Percentiles rank a stretch among this genome's conserved stretches.
phyloP scores from a whole-genome alignment of 2,329 filamentous ascomycete genomes.

The Colletotrichum agaves region DNA sequence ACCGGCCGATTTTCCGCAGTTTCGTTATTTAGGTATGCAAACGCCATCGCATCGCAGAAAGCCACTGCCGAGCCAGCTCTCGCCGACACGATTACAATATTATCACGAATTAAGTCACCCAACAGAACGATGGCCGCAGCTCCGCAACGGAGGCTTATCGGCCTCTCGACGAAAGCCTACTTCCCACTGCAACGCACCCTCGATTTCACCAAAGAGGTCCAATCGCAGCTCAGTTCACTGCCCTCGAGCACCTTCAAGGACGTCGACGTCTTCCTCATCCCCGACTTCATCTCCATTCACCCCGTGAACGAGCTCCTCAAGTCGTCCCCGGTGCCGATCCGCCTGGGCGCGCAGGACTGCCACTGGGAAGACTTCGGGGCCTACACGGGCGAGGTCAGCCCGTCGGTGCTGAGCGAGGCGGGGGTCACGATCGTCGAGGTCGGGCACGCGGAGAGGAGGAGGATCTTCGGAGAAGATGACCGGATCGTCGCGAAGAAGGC shows the following conservation, averaged over 20 bases:
- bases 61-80: too few species aligned
- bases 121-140: conserved; percentile 7
- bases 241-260: conserved; percentile 38
- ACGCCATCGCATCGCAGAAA: not conserved
- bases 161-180: conserved; percentile 84
- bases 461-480: conserved; percentile 81
- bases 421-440: conserved; percentile 81
- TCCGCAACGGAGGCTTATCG: conserved; percentile 68
- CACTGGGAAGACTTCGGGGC: conserved; percentile 77
- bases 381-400: conserved; percentile 82
- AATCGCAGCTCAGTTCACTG: conserved; percentile 56
- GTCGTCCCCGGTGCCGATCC: conserved; percentile 61
- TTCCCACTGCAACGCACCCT: conserved; percentile 74
- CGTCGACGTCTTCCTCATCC: conserved; percentile 80
- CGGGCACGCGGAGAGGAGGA: conserved; percentile 81
- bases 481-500: conserved; percentile 75
- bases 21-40: conserved; percentile 2
- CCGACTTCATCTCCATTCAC: conserved; percentile 78
- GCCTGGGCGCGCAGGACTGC: conserved; percentile 77
- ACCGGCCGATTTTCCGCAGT: conserved; percentile 2
- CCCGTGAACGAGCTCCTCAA: conserved; percentile 60
- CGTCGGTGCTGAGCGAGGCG: conserved; percentile 71
- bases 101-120: too few species aligned
- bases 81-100: too few species aligned
- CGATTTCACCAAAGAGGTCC: conserved; percentile 62